Evolutionary conservation across 2,329 filamentous ascomycete species (phyloP), one percentile per base, ranked within the genome.

Genomic region (Ceratocystis smalleyi): DNA sequence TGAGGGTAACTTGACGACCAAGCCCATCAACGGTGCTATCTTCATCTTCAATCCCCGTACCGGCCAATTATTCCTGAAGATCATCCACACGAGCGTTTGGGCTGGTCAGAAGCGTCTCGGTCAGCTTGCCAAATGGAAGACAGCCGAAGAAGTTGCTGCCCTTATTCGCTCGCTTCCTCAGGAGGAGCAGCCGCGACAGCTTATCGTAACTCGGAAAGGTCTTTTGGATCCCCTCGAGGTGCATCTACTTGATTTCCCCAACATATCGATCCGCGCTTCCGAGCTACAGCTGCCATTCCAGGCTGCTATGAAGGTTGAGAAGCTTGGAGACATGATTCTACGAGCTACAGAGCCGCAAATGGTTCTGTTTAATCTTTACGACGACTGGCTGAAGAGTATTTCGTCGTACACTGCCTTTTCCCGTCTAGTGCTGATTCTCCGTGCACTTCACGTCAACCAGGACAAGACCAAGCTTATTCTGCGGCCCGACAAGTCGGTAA

Each of bases 21-120:
- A 99, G 76, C 94, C 94, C 2, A 99, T 99, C 81, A 99, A 99
- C 74, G 94, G 94, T 73, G 94, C 95, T 57, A 97, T 99, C 73
- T 99, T 99, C 79, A 99, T 99, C 73, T 97, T 99, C 83, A 99
- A 99, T 74, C 94, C 95, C n/a, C 85, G 92, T 66, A 99, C 94
- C 62, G 94, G 94, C 61, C 94, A 99, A 72, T 77, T 99, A 47
- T 99, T 99, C 84, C 77, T 99, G 72, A 99, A 99, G 81, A 97
- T 99, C 70, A 99, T 99, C 69, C 95, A 99, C 76, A 99, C 94
- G 1, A 96, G 91, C 72, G 95, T 99, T 32, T 99, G 94, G 94
- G 94, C 94, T 62, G 94, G 94, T 64, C 94, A 99, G 77, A 99
- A 99, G 76, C 95, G 94, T 88, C 84, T 99, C 40, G 95, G 95